Percentiles rank a stretch among this genome's conserved stretches.
phyloP scores from a whole-genome alignment of 805 yeast genomes.

The Metschnikowia lochheadii region DNA sequence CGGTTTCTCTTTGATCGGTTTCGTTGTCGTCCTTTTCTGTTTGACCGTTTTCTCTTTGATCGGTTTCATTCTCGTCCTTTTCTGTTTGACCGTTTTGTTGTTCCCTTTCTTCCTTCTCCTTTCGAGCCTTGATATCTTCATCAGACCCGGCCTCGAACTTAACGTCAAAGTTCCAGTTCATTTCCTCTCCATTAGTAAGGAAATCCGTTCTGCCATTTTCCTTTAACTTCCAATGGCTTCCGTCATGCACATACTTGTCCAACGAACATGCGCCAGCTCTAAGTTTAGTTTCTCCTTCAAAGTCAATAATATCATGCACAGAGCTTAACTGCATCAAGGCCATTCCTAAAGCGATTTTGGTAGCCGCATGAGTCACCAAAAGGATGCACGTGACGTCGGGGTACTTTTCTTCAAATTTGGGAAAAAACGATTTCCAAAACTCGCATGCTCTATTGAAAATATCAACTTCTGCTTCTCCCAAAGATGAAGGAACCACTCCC shows the following conservation, averaged over 20 bases:
- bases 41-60: too few relatives aligned
- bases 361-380: slow-evolving; percentile 90
- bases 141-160: slow-evolving; percentile 87
- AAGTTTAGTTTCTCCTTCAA: slow-evolving; percentile 28
- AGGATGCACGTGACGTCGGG: slow-evolving; percentile 64
- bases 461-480: slow-evolving; percentile 75
- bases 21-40: slow-evolving; percentile 1
- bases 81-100: not conserved
- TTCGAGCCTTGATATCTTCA: slow-evolving; percentile 67
- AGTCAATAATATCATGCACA: slow-evolving; percentile 49
- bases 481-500: slow-evolving; percentile 53
- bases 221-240: slow-evolving; percentile 52
- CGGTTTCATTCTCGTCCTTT: slow-evolving; percentile 2
- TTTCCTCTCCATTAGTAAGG: slow-evolving; percentile 76
- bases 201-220: slow-evolving; percentile 75
- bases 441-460: slow-evolving; percentile 55
- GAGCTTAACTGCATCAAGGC: slow-evolving; percentile 52
- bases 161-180: slow-evolving; percentile 83
- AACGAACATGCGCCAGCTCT: slow-evolving; percentile 85
- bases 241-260: slow-evolving; percentile 48
- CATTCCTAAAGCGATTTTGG: slow-evolving; percentile 85
- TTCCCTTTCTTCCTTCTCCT: slow-evolving; percentile 8
- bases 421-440: slow-evolving; percentile 56
- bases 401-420: slow-evolving; percentile 48
- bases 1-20: not conserved